A percentile compares a stretch with the other conserved stretches of the same genome.
These are phyloP conservation scores for Ustilago nuda DNA, from an alignment of 1,284 basidiomycete species.

Conservation along the genomic window DNA sequence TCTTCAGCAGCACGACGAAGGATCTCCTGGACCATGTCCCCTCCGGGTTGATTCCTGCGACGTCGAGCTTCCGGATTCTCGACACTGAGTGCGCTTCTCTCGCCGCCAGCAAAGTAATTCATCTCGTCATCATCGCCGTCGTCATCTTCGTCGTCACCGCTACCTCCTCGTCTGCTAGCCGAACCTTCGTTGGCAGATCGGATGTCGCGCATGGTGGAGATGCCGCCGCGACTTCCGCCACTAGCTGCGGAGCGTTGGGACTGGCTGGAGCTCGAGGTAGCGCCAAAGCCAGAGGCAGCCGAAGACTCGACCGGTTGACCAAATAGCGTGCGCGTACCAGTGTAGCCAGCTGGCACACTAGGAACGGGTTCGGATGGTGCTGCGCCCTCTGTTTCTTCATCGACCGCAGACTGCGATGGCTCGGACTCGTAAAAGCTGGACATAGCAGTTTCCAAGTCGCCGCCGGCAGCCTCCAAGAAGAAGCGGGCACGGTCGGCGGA, in stretches of 20 bases:
- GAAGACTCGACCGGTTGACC: constrained; percentile 64
- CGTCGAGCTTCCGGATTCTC: constrained; percentile 79
- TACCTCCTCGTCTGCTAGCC: constrained; percentile 24
- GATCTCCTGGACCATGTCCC: constrained; percentile 82
- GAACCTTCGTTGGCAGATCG: constrained; percentile 28
- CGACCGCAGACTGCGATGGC: constrained; percentile 14
- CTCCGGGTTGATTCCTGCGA: constrained; percentile 73
- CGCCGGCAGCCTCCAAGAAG: constrained; percentile 68
- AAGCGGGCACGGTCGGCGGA: constrained; percentile 68
- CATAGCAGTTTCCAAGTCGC: constrained; percentile 69
- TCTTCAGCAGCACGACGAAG: constrained; percentile 81
- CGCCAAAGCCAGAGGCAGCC: constrained; percentile 36
- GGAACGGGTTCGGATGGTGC: constrained; percentile 15
- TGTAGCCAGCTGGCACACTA: constrained; percentile 28
- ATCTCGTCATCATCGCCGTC: constrained; percentile 60
- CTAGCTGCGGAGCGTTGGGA: constrained; percentile 17
- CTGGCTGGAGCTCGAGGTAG: constrained; percentile 14
- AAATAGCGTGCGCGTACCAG: constrained; percentile 68
- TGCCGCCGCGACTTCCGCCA: constrained; percentile 48
- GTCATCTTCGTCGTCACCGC: constrained; percentile 43
- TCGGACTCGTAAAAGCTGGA: constrained; percentile 68
- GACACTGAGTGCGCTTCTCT: constrained; percentile 83
- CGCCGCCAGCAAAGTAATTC: constrained; percentile 68
- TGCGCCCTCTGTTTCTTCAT: constrained; percentile 10
- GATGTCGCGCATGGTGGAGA: constrained; percentile 70